Conservation (phyloP, 352 stramenopile genomes). For the Albugo laibachii region DNA sequence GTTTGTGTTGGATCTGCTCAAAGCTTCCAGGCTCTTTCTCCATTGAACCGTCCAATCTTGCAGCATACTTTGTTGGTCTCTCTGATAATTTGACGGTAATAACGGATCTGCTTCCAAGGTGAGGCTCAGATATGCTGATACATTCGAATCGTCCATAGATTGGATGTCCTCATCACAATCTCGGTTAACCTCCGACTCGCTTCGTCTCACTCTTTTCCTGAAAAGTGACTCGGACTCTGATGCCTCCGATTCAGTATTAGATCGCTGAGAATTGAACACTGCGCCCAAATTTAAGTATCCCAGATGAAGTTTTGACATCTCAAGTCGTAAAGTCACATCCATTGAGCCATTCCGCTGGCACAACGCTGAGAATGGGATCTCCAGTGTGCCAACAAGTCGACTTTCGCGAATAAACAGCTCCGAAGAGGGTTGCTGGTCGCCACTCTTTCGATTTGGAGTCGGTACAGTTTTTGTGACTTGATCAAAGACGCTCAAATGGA, state of each 20-base stretch:
- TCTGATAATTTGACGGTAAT: conserved; percentile 19
- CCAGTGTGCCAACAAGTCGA: conserved; percentile 61
- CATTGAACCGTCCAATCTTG: background rate
- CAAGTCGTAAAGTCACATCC: conserved; percentile 42
- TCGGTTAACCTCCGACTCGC: no score
- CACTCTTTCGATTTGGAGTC: conserved; percentile 11
- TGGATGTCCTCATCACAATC: no score
- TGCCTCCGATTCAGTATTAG: no score
- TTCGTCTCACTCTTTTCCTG: no score
- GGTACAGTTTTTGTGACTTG: conserved; percentile 19
- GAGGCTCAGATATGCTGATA: conserved; percentile 66
- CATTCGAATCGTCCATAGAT: conserved; percentile 2
- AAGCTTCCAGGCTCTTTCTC: background rate
- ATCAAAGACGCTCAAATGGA: conserved; percentile 81
- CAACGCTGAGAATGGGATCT: conserved; percentile 78
- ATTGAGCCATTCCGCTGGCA: conserved; percentile 53
- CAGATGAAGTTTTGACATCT: no score
- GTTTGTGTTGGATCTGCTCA: conserved; percentile 5
- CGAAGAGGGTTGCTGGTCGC: conserved; percentile 19
- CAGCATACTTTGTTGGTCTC: conserved; percentile 4
- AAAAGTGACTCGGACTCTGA: no score
- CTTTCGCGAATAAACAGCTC: conserved; percentile 46
- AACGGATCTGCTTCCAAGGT: conserved; percentile 78
- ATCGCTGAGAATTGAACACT: no score
- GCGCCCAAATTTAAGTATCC: no score